These are phyloP conservation scores for Coffea canephora DNA, from an alignment of 257 asterid genomes.

Conservation along the genomic window DNA sequence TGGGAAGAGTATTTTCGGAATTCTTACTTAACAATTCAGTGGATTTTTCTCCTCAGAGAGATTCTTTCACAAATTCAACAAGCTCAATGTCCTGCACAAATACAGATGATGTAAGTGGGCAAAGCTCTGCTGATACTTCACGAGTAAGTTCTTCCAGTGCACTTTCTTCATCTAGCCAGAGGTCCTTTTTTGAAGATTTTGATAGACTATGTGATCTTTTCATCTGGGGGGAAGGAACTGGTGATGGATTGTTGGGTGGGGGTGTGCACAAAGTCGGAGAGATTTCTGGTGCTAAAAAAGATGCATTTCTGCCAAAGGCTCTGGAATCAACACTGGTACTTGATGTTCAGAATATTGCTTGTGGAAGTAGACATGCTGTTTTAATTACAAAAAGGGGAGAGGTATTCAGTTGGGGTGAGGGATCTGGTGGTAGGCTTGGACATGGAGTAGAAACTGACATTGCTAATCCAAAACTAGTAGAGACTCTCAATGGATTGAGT, in stretches of 20 bases:
- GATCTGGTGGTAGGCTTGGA: slow-evolving; percentile 64
- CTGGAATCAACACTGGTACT: slow-evolving; percentile 54
- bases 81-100: slow-evolving; percentile 38
- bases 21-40: slow-evolving; percentile 33
- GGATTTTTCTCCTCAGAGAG: slow-evolving; percentile 40
- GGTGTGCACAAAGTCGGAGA: slow-evolving; percentile 31
- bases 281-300: slow-evolving; percentile 30
- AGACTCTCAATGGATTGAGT: slow-evolving; percentile 41
- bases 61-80: slow-evolving; percentile 29
- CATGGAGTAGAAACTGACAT: slow-evolving; percentile 59
- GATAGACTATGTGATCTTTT: slow-evolving; percentile 46
- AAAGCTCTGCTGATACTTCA: slow-evolving; percentile 47
- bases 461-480: slow-evolving; percentile 44
- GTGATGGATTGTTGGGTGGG: slow-evolving; percentile 53
- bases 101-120: slow-evolving; percentile 23
- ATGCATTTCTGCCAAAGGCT: slow-evolving; percentile 50
- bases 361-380: slow-evolving; percentile 61
- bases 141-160: slow-evolving; percentile 53
- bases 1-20: slow-evolving; percentile 63
- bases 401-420: slow-evolving; percentile 72
- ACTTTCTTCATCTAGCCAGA: slow-evolving; percentile 54
- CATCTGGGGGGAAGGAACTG: slow-evolving; percentile 70
- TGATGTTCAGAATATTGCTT: slow-evolving; percentile 50
- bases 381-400: slow-evolving; percentile 61
- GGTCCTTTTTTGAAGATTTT: slow-evolving; percentile 47